A percentile compares a stretch with the other conserved stretches of the same genome.
phyloP scores from a whole-genome alignment of 345 rosid genomes.

The Gossypium arboreum region DNA sequence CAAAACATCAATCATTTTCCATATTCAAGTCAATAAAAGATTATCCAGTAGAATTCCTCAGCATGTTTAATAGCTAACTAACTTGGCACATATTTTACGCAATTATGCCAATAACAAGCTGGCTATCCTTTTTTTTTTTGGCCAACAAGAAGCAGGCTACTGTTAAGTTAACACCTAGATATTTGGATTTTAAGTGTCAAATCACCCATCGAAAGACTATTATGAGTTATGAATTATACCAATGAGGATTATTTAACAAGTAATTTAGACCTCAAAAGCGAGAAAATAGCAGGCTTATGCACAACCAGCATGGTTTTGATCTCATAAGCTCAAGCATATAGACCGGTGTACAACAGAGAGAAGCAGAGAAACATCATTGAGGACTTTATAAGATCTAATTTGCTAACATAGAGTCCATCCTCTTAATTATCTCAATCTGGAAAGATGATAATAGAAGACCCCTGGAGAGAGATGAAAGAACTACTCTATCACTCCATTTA shows the following conservation, averaged over 20 bases:
- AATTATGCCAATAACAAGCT: background rate
- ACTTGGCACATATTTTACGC: background rate
- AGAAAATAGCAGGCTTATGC: background rate
- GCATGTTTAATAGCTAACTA: slow-evolving; percentile 5
- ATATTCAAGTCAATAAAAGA: background rate
- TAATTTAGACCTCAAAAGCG: background rate
- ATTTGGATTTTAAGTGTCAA: background rate
- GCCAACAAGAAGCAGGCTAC: background rate
- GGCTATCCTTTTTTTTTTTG: background rate
- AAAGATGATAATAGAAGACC: background rate
- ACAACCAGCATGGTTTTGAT: background rate
- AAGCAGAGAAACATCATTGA: background rate
- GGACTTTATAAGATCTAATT: background rate
- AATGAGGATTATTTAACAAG: background rate
- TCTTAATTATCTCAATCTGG: background rate
- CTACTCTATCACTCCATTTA: background rate
- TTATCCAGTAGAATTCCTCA: background rate
- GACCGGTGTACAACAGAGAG: background rate
- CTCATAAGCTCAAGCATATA: background rate
- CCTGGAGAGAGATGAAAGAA: background rate
- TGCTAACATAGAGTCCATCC: slow-evolving; percentile 2
- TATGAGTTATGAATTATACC: background rate
- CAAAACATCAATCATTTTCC: background rate
- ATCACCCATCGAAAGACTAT: background rate
- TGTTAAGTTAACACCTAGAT: background rate